Conservation (phyloP, 495 filamentous ascomycete genomes). For the Pseudoneurospora amorphoporcata region DNA sequence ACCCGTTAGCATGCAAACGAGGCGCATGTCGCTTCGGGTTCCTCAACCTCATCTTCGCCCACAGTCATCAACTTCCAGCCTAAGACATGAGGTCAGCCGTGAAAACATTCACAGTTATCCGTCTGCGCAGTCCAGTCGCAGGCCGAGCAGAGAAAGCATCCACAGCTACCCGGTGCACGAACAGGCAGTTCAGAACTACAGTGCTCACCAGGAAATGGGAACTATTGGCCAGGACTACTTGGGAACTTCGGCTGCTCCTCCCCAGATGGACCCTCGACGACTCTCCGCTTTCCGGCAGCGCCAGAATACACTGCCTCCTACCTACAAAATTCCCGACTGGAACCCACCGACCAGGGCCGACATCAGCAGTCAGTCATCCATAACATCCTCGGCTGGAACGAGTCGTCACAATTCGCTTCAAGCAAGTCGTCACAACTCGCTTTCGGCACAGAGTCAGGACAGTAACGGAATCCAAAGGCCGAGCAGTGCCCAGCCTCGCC, state of each 20-base stretch:
- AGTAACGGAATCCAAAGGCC: slow-evolving; percentile 11
- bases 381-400: slow-evolving; percentile 17
- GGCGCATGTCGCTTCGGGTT: slow-evolving; percentile 26
- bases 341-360: slow-evolving; percentile 23
- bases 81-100: slow-evolving; percentile 21
- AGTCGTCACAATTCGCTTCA: slow-evolving; percentile 21
- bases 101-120: slow-evolving; percentile 24
- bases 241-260: not conserved
- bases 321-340: slow-evolving; percentile 16
- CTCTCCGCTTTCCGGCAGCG: slow-evolving; percentile 14
- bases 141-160: slow-evolving; percentile 25
- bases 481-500: slow-evolving; percentile 17
- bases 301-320: slow-evolving; percentile 1
- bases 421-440: not conserved
- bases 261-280: slow-evolving; percentile 16
- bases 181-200: slow-evolving; percentile 1
- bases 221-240: slow-evolving; percentile 1
- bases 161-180: slow-evolving; percentile 16
- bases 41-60: slow-evolving; percentile 27
- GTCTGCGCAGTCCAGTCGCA: slow-evolving; percentile 10
- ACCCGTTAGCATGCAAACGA: slow-evolving; percentile 25
- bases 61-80: slow-evolving; percentile 24
- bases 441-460: slow-evolving; percentile 13
- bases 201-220: slow-evolving; percentile 1
- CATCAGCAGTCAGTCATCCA: slow-evolving; percentile 17